Evolutionary conservation across 2,329 filamentous ascomycete genomes (phyloP), one percentile per base, ranked within the genome.

Genomic region (Ceratocystis colombiana): DNA sequence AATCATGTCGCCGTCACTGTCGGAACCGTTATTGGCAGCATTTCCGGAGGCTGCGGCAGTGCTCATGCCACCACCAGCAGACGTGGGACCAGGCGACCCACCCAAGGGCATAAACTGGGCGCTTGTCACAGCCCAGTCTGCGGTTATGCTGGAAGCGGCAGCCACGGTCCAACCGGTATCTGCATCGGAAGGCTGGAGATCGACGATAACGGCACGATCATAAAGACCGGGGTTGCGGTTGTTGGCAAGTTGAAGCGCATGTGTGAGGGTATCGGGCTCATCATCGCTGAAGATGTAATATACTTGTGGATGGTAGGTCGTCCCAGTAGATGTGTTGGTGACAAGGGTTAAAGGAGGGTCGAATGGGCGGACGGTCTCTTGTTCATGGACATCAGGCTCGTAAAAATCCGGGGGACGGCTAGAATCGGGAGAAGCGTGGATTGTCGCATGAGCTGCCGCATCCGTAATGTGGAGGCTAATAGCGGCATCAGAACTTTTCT

Each of bases 221-320:
- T 72, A 71, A 67, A 66, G 8, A 33, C 66, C 61, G 45, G 41
- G 22, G 59, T 62, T 37, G 55, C 64, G 61, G 61, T 66, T 72
- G n/a, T 73, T 72, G 61, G 70, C 69, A 10, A 70, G 67, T 65
- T 73, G 83, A 75, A 75, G 86, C 1, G 88, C 86, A 30, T 44
- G 57, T 1, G 88, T 88, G 46, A 96, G 79, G 57, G 88, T 78
- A 61, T 92, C 88, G 1, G 86, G 83, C 73, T 96, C 91, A 75
- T 97, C 94, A 75, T 97, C 92, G 71, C 84, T 84, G 78, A 99
- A 97, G 72, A 97, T 83, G 77, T 97, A 97, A 77, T 93, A 90
- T 1, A 96, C 85, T 1, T 93, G 94, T 12, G 67, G 64, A 74
- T 97, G 92, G 71, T 90, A 82, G 69, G 90, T 88, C 59, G 89